These are phyloP conservation scores for Exophiala sp. DNA, from an alignment of 2,329 filamentous ascomycete genomes.

Conservation along the genomic window DNA sequence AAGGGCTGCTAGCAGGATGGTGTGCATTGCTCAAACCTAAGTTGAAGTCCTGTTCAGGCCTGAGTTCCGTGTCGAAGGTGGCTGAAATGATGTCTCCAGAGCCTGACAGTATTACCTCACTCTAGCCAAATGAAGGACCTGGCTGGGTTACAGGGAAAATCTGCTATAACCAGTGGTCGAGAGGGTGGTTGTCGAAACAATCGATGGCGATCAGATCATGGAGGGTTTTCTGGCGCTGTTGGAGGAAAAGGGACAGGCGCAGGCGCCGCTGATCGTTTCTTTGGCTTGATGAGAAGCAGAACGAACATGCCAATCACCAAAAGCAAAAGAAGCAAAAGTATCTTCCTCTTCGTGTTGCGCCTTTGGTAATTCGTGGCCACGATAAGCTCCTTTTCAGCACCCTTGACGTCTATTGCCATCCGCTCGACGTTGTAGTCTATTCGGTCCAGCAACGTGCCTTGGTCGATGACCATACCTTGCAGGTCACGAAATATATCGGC, in stretches of 20 bases:
- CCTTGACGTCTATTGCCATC: constrained; percentile 91
- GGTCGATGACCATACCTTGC: constrained; percentile 91
- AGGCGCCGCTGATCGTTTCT: constrained; percentile 33
- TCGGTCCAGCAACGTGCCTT: constrained; percentile 85
- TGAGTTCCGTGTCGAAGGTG: no score
- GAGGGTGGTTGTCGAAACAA: no score
- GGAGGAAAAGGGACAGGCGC: constrained; percentile 16
- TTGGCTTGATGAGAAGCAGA: constrained; percentile 75
- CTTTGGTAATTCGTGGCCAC: constrained; percentile 79
- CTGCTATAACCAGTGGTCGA: no score
- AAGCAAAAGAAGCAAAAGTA: constrained; percentile 82
- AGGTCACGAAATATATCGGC: constrained; percentile 96
- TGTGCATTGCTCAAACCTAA: no score
- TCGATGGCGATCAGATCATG: background rate
- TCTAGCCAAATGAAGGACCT: no score
- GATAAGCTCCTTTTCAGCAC: constrained; percentile 82
- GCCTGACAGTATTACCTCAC: no score
- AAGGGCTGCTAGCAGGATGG: no score
- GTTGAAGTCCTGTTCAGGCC: no score
- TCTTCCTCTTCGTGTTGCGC: constrained; percentile 83
- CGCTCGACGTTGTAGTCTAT: constrained; percentile 98
- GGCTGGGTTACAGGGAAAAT: no score
- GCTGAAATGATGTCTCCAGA: no score
- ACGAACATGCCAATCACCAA: constrained; percentile 86
- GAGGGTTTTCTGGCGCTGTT: constrained; percentile 6